These are phyloP conservation scores for Fusarium nisikadoi DNA, from an alignment of 2,329 filamentous ascomycete genomes.

Conservation along the genomic window DNA sequence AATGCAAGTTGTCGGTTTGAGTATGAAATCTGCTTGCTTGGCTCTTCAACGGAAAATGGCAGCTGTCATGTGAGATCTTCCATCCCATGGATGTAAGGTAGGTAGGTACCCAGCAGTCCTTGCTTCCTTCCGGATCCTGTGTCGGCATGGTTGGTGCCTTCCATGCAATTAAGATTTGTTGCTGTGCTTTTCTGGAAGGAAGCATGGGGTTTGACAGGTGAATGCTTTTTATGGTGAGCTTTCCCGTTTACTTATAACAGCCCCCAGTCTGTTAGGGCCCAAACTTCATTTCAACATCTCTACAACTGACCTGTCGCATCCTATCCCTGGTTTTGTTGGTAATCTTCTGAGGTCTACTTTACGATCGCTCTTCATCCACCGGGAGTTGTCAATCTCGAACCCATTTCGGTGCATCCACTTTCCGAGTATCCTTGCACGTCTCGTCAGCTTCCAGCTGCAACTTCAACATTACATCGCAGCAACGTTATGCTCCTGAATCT, in stretches of 20 bases:
- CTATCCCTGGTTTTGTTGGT: neutral
- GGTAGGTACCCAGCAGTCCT: neutral
- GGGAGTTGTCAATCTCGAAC: neutral
- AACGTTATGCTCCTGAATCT: constrained; percentile 14
- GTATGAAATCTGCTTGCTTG: neutral
- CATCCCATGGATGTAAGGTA: too few species aligned
- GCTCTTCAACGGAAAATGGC: constrained; percentile 1
- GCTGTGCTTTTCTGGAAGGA: constrained; percentile 26
- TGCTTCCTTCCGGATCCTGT: neutral
- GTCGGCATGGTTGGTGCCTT: neutral
- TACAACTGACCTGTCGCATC: neutral
- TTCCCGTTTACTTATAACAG: neutral
- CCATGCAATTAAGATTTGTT: neutral
- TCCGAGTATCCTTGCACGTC: neutral
- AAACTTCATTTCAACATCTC: neutral
- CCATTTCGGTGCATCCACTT: constrained; percentile 10
- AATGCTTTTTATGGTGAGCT: constrained; percentile 11
- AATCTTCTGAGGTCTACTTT: neutral
- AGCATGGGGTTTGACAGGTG: constrained; percentile 1
- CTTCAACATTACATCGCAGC: neutral
- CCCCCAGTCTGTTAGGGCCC: neutral
- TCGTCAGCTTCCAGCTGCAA: neutral
- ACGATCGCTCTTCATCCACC: neutral
- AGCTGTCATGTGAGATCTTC: constrained; percentile 20
- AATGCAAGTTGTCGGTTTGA: neutral